These are phyloP conservation scores for Wickerhamomyces chambardii DNA, from an alignment of 805 yeast genomes.

Conservation along the genomic window DNA sequence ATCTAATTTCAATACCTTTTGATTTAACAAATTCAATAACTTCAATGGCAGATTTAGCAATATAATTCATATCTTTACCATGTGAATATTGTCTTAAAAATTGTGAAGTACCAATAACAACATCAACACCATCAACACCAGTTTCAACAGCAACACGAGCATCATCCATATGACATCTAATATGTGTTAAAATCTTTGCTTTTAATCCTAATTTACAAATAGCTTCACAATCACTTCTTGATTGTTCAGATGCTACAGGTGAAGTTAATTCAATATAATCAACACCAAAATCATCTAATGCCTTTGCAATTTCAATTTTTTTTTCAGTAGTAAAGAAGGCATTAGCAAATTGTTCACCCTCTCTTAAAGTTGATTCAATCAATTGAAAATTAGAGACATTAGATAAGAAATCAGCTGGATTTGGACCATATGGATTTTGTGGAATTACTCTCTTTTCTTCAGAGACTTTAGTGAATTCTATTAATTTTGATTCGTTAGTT, in stretches of 20 bases:
- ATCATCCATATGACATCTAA: constrained; percentile 98
- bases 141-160: constrained; percentile 96
- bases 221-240: constrained; percentile 91
- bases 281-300: constrained; percentile 95
- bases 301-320: constrained; percentile 95
- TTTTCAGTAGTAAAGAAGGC: constrained; percentile 92
- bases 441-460: constrained; percentile 31
- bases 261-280: constrained; percentile 97
- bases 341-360: constrained; percentile 98
- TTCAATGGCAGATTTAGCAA: constrained; percentile 92
- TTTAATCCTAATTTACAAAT: constrained; percentile 94
- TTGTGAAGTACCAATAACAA: constrained; percentile 95
- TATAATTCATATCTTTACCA: constrained; percentile 98
- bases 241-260: constrained; percentile 96
- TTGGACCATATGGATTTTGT: constrained; percentile 87
- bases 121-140: constrained; percentile 99
- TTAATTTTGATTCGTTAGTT: constrained; percentile 3
- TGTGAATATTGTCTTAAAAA: constrained; percentile 91
- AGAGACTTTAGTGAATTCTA: constrained; percentile 34
- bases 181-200: constrained; percentile 93
- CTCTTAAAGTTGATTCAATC: constrained; percentile 93
- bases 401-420: constrained; percentile 86
- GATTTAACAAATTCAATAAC: constrained; percentile 96
- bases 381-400: constrained; percentile 85
- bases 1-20: constrained; percentile 94